Evolutionary conservation across 306 rosid species (phyloP).

Genomic region (Betula pendula): DNA sequence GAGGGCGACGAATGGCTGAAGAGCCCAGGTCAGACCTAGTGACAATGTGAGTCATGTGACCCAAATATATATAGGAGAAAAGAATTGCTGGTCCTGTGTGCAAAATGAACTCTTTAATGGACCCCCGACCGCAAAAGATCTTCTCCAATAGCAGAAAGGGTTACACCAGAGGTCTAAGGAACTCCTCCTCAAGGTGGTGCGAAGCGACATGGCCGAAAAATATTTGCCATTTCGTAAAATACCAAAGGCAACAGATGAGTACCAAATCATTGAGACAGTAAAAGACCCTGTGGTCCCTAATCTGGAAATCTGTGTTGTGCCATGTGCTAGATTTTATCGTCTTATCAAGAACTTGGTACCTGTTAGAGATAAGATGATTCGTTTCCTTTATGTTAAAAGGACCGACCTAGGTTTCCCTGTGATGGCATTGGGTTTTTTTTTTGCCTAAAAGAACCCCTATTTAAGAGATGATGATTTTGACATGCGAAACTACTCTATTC

Average conservation of each 20-base stretch:
- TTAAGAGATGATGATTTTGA: neutral
- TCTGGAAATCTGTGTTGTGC: slow-evolving; percentile 27
- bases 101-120: neutral
- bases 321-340: slow-evolving; percentile 36
- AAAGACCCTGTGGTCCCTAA: slow-evolving; percentile 52
- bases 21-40: too few species aligned
- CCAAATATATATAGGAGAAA: too few species aligned
- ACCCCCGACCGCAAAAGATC: neutral
- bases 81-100: too few species aligned
- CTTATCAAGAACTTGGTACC: slow-evolving; percentile 36
- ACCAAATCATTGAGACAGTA: slow-evolving; percentile 23
- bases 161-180: too few species aligned
- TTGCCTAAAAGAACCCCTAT: neutral
- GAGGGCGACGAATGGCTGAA: too few species aligned
- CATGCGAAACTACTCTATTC: neutral
- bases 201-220: neutral
- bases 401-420: slow-evolving; percentile 10
- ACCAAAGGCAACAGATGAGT: slow-evolving; percentile 6
- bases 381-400: slow-evolving; percentile 22
- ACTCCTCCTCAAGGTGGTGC: too few species aligned
- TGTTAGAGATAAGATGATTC: slow-evolving; percentile 13
- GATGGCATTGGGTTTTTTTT: slow-evolving; percentile 4
- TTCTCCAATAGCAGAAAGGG: neutral
- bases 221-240: neutral
- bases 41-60: too few species aligned